Percentiles rank a stretch among this genome's conserved stretches.
phyloP scores from a whole-genome alignment of 108 stramenopile species.

The Cyclotella atomus region DNA sequence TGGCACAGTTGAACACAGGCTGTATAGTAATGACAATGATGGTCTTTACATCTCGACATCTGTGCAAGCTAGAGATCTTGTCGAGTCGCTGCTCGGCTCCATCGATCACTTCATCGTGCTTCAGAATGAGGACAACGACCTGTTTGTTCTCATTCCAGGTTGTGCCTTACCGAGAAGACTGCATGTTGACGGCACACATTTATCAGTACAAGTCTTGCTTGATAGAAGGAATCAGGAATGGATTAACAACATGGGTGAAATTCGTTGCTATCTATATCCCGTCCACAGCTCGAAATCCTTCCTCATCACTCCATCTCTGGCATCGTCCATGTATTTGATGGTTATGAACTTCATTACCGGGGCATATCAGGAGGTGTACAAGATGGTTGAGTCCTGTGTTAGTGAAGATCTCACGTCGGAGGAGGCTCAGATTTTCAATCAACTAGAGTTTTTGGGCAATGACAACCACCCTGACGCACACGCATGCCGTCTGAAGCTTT shows the following conservation, averaged over 20 bases:
- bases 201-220: slow-evolving; percentile 92
- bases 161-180: slow-evolving; percentile 90
- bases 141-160: slow-evolving; percentile 95
- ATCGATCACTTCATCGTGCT: slow-evolving; percentile 93
- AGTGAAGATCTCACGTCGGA: slow-evolving; percentile 93
- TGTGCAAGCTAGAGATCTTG: slow-evolving; percentile 77
- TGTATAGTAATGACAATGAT: slow-evolving; percentile 94
- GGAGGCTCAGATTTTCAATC: slow-evolving; percentile 94
- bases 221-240: slow-evolving; percentile 95
- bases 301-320: slow-evolving; percentile 92
- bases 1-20: slow-evolving; percentile 73
- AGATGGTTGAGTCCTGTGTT: slow-evolving; percentile 97
- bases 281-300: slow-evolving; percentile 95
- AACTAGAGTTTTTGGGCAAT: slow-evolving; percentile 91
- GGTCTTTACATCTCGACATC: slow-evolving; percentile 94
- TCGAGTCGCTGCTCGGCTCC: slow-evolving; percentile 80
- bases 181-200: slow-evolving; percentile 76
- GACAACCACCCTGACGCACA: slow-evolving; percentile 97
- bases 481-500: slow-evolving; percentile 93
- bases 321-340: slow-evolving; percentile 97
- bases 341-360: slow-evolving; percentile 96
- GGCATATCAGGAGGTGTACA: slow-evolving; percentile 93
- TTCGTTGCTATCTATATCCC: slow-evolving; percentile 96
- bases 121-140: slow-evolving; percentile 93
- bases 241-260: slow-evolving; percentile 96